phyloP scores from a whole-genome alignment of 805 yeast genomes.

The Kodamaea restingae region DNA sequence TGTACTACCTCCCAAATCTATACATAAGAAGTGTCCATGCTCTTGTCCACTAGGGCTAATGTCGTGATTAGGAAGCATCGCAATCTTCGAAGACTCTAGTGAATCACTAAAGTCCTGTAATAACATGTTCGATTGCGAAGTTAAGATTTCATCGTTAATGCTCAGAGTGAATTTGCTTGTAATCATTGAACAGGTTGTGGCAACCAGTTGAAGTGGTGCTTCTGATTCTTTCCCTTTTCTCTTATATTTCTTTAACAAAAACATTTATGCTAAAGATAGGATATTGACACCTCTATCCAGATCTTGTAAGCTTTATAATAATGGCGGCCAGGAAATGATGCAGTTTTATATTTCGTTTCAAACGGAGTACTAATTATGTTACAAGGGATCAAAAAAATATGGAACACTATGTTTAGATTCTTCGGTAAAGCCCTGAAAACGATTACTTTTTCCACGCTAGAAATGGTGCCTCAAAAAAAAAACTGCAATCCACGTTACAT shows the following conservation, averaged over 20 bases:
- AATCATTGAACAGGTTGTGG: background rate
- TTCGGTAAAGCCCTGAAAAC: too few species aligned
- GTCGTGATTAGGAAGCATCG: constrained; percentile 40
- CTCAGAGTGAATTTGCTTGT: constrained; percentile 9
- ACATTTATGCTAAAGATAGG: constrained; percentile 1
- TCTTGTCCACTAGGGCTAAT: constrained; percentile 36
- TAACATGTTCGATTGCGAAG: constrained; percentile 10
- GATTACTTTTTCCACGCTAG: background rate
- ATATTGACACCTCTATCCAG: background rate
- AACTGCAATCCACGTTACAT: background rate
- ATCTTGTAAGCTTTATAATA: background rate
- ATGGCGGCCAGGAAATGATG: background rate
- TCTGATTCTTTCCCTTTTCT: constrained; percentile 2
- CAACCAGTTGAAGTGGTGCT: background rate
- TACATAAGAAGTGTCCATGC: constrained; percentile 37
- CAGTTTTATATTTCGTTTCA: constrained; percentile 1
- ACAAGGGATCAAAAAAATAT: constrained; percentile 1
- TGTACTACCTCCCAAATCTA: constrained; percentile 60
- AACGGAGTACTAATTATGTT: background rate
- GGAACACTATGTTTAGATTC: background rate
- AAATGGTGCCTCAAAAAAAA: background rate
- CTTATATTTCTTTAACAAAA: constrained; percentile 7
- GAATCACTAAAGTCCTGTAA: constrained; percentile 28
- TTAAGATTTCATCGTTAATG: constrained; percentile 9
- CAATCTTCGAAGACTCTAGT: constrained; percentile 24